A percentile compares a stretch with the other conserved stretches of the same genome.
Conservation (phyloP, 768 basidiomycete species). For the Suillus spraguei region DNA sequence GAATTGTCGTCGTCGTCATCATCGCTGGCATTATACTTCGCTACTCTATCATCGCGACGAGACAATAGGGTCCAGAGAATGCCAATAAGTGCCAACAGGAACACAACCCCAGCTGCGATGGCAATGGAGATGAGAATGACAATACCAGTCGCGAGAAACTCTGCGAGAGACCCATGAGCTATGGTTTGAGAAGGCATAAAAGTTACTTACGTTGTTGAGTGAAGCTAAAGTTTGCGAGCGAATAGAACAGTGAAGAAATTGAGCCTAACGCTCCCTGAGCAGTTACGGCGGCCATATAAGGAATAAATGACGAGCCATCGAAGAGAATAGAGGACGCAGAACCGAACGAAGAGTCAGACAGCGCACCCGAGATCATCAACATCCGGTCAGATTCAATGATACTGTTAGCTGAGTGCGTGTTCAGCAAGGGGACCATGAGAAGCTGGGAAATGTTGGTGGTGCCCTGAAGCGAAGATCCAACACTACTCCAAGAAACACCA, state of each 20-base stretch:
- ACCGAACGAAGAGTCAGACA: constrained; percentile 71
- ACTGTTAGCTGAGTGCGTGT: constrained; percentile 68
- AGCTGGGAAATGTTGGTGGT: constrained; percentile 78
- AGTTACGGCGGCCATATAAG: constrained; percentile 75
- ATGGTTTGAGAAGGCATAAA: constrained; percentile 8
- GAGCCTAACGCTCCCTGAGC: constrained; percentile 68
- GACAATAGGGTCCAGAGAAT: constrained; percentile 90
- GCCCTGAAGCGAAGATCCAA: constrained; percentile 59
- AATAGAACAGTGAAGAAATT: constrained; percentile 82
- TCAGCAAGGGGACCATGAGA: constrained; percentile 85
- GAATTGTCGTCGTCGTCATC: constrained; percentile 80
- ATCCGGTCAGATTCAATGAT: constrained; percentile 84
- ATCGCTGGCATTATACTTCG: constrained; percentile 63
- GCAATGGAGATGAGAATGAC: constrained; percentile 98
- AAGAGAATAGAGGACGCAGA: constrained; percentile 85
- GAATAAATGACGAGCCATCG: constrained; percentile 81
- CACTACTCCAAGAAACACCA: constrained; percentile 70
- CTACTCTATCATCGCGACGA: constrained; percentile 71
- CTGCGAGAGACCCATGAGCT: constrained; percentile 40
- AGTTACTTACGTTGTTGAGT: constrained; percentile 59
- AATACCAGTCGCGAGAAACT: constrained; percentile 87
- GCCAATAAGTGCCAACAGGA: constrained; percentile 81
- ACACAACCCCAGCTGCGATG: constrained; percentile 92
- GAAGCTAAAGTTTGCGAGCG: constrained; percentile 78
- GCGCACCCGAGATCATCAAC: constrained; percentile 83